Evolutionary conservation across 2,329 filamentous ascomycete genomes (phyloP), one percentile per base, ranked within the genome.

Genomic region (Xylaria sp.): DNA sequence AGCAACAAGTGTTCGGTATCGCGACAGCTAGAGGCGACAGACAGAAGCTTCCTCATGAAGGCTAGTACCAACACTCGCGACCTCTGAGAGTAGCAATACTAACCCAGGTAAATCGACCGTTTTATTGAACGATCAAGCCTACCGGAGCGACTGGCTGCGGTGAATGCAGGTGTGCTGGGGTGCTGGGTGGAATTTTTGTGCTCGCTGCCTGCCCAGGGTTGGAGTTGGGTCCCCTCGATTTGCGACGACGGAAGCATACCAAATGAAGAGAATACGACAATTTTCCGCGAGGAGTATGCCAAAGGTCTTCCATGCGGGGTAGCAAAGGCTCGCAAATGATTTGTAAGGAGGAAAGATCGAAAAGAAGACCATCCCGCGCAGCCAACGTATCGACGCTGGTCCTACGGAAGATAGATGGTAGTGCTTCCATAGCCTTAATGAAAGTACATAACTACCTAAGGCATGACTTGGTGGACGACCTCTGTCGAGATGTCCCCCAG

Each of bases 191-290:
- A 29, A 33, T 17, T 25, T 23, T 38, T 31, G 51, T 19, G 25
- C 13, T 21, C 52, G 19, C 29, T 27, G 17, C 19, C 27, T 33
- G 43, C 7, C 48, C 41, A 47, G n/a, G 53, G 33, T 10, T 56
- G 25, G 54, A 43, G 53, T 31, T 51, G 44, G 21, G 27, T 33
- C 25, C 15, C 25, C 31, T 21, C 23, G 35, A 37, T 51, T 57
- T 49, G 54, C 54, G 54, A 49, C 54, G 54, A 43, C 43, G 54
- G 35, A 56, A 33, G 33, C 43, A 48, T 56, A 11, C 33, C 4
- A 35, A 31, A 48, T 56, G 54, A 17, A 33, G 33, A 5, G 54
- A 56, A 56, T 43, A 56, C 54, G 43, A 56, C n/a, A 13, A 31
- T 23, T 41, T 56, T 8, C 31, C 33, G 23, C 13, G 23, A 23